Evolutionary conservation across 139 green algal species (phyloP).

Genomic region (Tetradesmus lagerheimii): DNA sequence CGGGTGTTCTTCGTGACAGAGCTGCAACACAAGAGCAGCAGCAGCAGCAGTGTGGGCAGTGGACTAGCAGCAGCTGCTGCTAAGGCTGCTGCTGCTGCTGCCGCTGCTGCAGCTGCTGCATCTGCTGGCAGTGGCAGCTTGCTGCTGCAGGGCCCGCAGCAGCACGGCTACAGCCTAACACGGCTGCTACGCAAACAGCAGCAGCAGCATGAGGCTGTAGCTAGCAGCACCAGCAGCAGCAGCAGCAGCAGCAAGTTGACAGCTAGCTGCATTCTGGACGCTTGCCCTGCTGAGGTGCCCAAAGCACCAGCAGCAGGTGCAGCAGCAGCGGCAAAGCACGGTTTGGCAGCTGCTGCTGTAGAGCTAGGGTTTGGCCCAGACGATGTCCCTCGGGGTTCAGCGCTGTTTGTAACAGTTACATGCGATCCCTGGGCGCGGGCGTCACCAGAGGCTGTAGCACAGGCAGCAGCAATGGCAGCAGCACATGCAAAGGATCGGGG

Average conservation of each 20-base stretch:
- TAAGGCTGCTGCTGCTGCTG: conserved; percentile 10
- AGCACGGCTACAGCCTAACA: conserved; percentile 31
- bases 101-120: neutral
- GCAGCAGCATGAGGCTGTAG: conserved; percentile 10
- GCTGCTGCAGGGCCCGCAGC: conserved; percentile 5
- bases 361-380: conserved; percentile 1
- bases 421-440: neutral
- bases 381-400: conserved; percentile 34
- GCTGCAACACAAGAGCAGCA: neutral
- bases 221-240: conserved; percentile 10
- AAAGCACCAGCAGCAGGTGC: neutral
- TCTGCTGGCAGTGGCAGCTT: neutral
- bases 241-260: conserved; percentile 4
- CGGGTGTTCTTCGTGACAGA: neutral
- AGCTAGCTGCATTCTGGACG: conserved; percentile 43
- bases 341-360: neutral
- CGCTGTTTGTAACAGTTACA: conserved; percentile 39
- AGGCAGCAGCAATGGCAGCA: conserved; percentile 33
- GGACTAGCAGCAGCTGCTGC: neutral
- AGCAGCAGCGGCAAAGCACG: neutral
- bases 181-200: conserved; percentile 1
- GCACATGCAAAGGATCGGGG: conserved; percentile 33
- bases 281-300: conserved; percentile 6
- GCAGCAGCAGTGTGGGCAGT: conserved; percentile 20
- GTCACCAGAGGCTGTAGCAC: neutral